These are phyloP conservation scores for Manihot esculenta DNA, from an alignment of 441 rosid species.

Conservation along the genomic window DNA sequence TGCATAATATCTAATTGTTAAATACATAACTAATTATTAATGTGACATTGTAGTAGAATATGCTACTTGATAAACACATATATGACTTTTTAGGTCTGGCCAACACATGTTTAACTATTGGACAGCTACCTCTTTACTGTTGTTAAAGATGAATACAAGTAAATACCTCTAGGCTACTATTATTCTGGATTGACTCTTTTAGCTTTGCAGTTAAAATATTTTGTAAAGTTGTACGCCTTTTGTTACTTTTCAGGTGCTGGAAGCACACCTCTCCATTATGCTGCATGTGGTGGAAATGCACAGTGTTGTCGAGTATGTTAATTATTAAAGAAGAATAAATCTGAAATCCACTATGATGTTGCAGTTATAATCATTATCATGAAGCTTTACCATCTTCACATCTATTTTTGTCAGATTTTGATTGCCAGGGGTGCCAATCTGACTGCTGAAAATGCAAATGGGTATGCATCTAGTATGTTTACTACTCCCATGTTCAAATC, in stretches of 20 bases:
- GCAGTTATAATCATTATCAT: slow-evolving; percentile 13
- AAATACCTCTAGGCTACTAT: not conserved
- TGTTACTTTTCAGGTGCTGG: slow-evolving; percentile 68
- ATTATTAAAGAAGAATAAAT: slow-evolving; percentile 5
- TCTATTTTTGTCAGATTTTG: slow-evolving; percentile 57
- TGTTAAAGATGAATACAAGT: not conserved
- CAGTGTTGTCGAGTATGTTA: slow-evolving; percentile 81
- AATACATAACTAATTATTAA: not conserved
- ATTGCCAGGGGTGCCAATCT: slow-evolving; percentile 75
- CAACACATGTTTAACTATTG: not conserved
- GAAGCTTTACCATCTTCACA: slow-evolving; percentile 16
- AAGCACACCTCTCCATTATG: slow-evolving; percentile 90
- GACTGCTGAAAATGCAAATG: slow-evolving; percentile 65
- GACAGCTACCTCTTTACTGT: not conserved
- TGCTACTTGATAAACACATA: not conserved
- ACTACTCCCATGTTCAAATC: not conserved
- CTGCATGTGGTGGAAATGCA: slow-evolving; percentile 93
- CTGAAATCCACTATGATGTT: slow-evolving; percentile 8
- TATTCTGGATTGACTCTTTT: not conserved
- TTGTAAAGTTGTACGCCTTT: not conserved
- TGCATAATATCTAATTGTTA: not conserved
- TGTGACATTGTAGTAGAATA: not conserved
- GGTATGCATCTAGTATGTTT: slow-evolving; percentile 43
- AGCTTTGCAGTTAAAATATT: not conserved
- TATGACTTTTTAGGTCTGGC: not conserved